Conservation (phyloP, 495 filamentous ascomycete genomes). For the Lepraria neglecta region DNA sequence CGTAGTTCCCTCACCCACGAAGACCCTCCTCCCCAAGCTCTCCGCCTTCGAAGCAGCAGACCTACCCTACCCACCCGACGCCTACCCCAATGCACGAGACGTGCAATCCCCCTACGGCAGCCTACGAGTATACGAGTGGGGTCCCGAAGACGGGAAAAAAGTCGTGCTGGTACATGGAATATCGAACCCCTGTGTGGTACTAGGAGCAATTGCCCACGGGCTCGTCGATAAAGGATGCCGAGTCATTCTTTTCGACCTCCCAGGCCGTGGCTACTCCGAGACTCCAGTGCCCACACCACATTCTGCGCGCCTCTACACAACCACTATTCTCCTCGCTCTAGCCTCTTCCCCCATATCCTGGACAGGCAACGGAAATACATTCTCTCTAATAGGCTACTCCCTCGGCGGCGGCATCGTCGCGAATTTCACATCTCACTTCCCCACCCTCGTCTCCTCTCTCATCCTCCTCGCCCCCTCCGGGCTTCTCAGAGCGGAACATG, state of each 20-base stretch:
- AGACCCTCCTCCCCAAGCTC: constrained; percentile 42
- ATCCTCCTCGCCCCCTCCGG: constrained; percentile 72
- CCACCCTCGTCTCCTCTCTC: constrained; percentile 56
- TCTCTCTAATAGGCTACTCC: constrained; percentile 75
- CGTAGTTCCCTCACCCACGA: constrained; percentile 41
- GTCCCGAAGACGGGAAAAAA: constrained; percentile 71
- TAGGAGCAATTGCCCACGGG: constrained; percentile 50
- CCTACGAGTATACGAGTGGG: constrained; percentile 83
- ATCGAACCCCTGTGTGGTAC: constrained; percentile 69
- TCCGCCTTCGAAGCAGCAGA: constrained; percentile 40
- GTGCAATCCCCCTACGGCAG: constrained; percentile 72
- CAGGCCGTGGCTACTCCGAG: constrained; percentile 73
- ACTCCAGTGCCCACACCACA: constrained; percentile 60
- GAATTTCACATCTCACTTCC: constrained; percentile 67
- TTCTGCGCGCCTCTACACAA: constrained; percentile 65
- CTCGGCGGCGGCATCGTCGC: constrained; percentile 75
- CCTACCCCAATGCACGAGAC: constrained; percentile 67
- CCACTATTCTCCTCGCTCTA: constrained; percentile 66
- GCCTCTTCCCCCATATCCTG: constrained; percentile 64
- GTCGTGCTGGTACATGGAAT: constrained; percentile 83
- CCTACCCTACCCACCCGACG: constrained; percentile 66
- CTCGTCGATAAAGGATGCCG: constrained; percentile 70
- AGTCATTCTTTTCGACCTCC: constrained; percentile 72
- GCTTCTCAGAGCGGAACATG: constrained; percentile 58
- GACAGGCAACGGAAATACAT: constrained; percentile 49